These are phyloP conservation scores for Xerocomellus dryophilus DNA, from an alignment of 768 basidiomycete genomes.

Conservation along the genomic window DNA sequence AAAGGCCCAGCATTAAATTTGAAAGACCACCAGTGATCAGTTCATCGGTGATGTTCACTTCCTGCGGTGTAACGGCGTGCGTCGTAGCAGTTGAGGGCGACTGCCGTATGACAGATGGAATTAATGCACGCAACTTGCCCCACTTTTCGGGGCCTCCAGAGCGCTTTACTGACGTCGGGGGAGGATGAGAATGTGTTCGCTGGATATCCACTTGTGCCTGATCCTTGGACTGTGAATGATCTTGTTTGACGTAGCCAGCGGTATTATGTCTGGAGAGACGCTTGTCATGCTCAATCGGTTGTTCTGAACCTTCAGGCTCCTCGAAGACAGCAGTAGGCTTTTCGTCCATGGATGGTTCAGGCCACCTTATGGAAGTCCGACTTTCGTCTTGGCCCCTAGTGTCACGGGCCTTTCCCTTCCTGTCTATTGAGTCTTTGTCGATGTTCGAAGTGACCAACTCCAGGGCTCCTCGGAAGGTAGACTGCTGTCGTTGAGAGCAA, in stretches of 20 bases:
- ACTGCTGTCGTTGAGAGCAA: constrained; percentile 26
- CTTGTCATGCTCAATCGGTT: constrained; percentile 26
- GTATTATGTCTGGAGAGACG: constrained; percentile 12
- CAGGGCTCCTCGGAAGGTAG: constrained; percentile 62
- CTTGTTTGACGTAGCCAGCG: background rate
- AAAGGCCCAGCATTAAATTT: constrained; percentile 72
- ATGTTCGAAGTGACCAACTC: constrained; percentile 37
- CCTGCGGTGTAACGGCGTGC: constrained; percentile 47
- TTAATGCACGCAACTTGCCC: constrained; percentile 60
- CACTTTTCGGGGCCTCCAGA: constrained; percentile 45
- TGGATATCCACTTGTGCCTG: constrained; percentile 9
- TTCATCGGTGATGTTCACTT: constrained; percentile 79
- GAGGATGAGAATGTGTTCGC: constrained; percentile 29
- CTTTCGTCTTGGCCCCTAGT: constrained; percentile 43
- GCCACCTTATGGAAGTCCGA: constrained; percentile 56
- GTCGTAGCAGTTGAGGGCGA: constrained; percentile 33
- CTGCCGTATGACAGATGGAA: constrained; percentile 52
- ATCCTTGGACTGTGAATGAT: constrained; percentile 3
- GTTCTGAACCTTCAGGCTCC: constrained; percentile 19
- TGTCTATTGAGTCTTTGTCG: constrained; percentile 44
- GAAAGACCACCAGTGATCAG: constrained; percentile 79
- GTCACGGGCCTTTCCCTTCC: constrained; percentile 54
- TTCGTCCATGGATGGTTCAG: constrained; percentile 52
- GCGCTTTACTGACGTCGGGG: constrained; percentile 19
- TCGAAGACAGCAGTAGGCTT: constrained; percentile 34